phyloP scores from a whole-genome alignment of 148 eudicot species.

The Nyssa sinensis region DNA sequence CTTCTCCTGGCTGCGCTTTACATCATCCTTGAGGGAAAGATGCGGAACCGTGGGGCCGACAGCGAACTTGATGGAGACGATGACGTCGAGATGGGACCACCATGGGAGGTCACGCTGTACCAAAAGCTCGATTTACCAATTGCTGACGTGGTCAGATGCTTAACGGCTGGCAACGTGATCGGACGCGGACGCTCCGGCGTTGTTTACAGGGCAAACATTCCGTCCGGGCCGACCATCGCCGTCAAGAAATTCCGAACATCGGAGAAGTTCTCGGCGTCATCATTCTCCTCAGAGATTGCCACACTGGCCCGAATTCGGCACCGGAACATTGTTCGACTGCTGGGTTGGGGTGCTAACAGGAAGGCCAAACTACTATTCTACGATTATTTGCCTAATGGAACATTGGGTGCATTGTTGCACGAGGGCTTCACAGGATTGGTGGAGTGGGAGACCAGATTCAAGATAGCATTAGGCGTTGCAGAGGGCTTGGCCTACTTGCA shows the following conservation, averaged over 20 bases:
- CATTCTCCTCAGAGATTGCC: slow-evolving; percentile 79
- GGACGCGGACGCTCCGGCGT: slow-evolving; percentile 73
- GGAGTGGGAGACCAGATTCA: slow-evolving; percentile 74
- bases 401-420: slow-evolving; percentile 63
- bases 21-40: slow-evolving; percentile 48
- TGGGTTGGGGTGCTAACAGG: slow-evolving; percentile 80
- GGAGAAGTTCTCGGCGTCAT: slow-evolving; percentile 50
- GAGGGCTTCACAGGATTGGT: slow-evolving; percentile 37
- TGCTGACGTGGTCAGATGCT: slow-evolving; percentile 49
- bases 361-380: slow-evolving; percentile 72
- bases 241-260: slow-evolving; percentile 59
- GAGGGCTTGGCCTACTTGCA: slow-evolving; percentile 88
- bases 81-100: slow-evolving; percentile 72
- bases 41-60: slow-evolving; percentile 12
- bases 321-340: slow-evolving; percentile 65
- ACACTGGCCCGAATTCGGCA: slow-evolving; percentile 77
- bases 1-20: slow-evolving; percentile 59
- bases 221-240: slow-evolving; percentile 48
- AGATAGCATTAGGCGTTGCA: slow-evolving; percentile 81
- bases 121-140: slow-evolving; percentile 84
- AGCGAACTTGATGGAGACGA: slow-evolving; percentile 26
- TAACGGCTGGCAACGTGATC: slow-evolving; percentile 55
- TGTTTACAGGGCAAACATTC: slow-evolving; percentile 48
- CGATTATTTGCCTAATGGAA: slow-evolving; percentile 69
- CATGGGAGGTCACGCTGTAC: slow-evolving; percentile 87